Evolutionary conservation across 495 filamentous ascomycete species (phyloP).

Genomic region (Podospora comata): DNA sequence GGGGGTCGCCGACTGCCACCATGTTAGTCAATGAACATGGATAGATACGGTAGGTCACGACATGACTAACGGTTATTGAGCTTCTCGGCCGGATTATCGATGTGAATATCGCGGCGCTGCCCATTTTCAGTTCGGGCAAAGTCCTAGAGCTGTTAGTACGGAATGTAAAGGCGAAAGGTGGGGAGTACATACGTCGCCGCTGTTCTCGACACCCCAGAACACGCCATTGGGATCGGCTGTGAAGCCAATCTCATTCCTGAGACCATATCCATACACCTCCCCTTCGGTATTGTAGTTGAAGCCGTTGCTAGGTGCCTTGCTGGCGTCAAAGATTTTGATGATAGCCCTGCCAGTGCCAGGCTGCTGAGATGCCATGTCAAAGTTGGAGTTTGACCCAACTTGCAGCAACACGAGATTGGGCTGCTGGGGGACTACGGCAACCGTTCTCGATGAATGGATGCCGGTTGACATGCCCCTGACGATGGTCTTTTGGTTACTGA

Average conservation of each 20-base stretch:
- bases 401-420: constrained; percentile 53
- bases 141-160: constrained; percentile 23
- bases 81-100: constrained; percentile 68
- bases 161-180: constrained; percentile 12
- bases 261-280: constrained; percentile 59
- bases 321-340: constrained; percentile 61
- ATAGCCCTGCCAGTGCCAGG: constrained; percentile 54
- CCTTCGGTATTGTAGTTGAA: constrained; percentile 54
- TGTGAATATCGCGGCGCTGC: constrained; percentile 55
- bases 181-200: constrained; percentile 54
- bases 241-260: constrained; percentile 67
- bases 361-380: constrained; percentile 50
- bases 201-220: constrained; percentile 69
- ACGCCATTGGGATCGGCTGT: constrained; percentile 57
- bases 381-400: constrained; percentile 58
- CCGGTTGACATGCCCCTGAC: constrained; percentile 55
- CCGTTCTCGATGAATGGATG: constrained; percentile 59
- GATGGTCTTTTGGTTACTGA: constrained; percentile 46
- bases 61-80: constrained; percentile 59
- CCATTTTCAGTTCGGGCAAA: constrained; percentile 38
- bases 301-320: constrained; percentile 36
- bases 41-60: background rate
- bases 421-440: constrained; percentile 54
- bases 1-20: constrained; percentile 36
- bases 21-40: background rate